Conservation (phyloP, 805 yeast genomes). For the Yamadazyma nakazawae region DNA sequence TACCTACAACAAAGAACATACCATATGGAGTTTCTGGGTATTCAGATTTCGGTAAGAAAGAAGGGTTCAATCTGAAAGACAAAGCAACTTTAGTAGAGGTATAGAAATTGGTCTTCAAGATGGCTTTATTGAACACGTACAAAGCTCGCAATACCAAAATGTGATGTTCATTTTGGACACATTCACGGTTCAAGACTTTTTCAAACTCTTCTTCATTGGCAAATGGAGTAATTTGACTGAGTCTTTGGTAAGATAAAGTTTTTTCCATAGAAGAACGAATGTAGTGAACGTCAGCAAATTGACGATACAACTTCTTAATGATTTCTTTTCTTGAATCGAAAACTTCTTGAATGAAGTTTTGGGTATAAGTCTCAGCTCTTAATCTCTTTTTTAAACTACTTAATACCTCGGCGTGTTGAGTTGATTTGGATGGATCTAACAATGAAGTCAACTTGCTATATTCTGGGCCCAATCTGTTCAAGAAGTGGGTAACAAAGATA, state of each 20-base stretch:
- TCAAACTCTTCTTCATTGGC: constrained; percentile 73
- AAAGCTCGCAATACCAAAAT: constrained; percentile 78
- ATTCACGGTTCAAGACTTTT: constrained; percentile 58
- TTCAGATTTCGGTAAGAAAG: constrained; percentile 78
- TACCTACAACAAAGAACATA: constrained; percentile 92
- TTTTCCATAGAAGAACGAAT: constrained; percentile 65
- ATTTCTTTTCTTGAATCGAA: constrained; percentile 67
- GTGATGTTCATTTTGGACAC: constrained; percentile 79
- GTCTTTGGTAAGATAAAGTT: constrained; percentile 84
- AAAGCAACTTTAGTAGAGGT: constrained; percentile 92
- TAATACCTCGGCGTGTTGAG: constrained; percentile 72
- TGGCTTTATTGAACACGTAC: constrained; percentile 77
- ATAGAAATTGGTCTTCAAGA: constrained; percentile 91
- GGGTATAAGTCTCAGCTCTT: constrained; percentile 90
- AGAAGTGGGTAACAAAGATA: constrained; percentile 88
- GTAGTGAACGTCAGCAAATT: constrained; percentile 89
- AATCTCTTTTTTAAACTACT: constrained; percentile 80
- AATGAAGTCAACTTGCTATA: constrained; percentile 65
- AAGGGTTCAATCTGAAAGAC: constrained; percentile 86
- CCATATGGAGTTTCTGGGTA: constrained; percentile 94
- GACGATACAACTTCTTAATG: constrained; percentile 79
- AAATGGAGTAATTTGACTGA: constrained; percentile 73
- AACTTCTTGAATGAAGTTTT: constrained; percentile 73
- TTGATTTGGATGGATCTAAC: constrained; percentile 57
- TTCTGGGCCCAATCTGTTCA: constrained; percentile 91